Evolutionary conservation across 768 basidiomycete genomes (phyloP).

Genomic region (Xerocomellus dryophilus): DNA sequence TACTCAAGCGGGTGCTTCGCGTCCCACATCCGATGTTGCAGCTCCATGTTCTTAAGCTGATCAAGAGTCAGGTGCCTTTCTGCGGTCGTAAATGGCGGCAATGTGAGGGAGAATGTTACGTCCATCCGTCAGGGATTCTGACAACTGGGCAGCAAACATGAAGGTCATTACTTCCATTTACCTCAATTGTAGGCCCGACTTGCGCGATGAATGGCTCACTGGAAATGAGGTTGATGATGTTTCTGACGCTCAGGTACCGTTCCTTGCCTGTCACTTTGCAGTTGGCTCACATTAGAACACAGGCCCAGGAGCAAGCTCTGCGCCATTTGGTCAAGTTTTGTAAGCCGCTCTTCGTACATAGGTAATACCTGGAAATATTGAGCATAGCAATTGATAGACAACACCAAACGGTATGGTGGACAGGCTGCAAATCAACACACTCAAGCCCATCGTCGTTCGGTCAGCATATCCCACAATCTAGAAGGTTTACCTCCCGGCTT

Average conservation of each 20-base stretch:
- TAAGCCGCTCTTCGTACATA: constrained; percentile 39
- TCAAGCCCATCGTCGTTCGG: constrained; percentile 72
- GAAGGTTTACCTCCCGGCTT: constrained; percentile 75
- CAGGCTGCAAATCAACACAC: constrained; percentile 47
- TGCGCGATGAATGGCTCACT: constrained; percentile 96
- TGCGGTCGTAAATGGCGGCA: constrained; percentile 98
- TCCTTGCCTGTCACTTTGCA: constrained; percentile 3
- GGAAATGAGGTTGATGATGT: constrained; percentile 90
- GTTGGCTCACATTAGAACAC: constrained; percentile 13
- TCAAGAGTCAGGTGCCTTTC: constrained; percentile 98
- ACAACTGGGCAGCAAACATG: constrained; percentile 79
- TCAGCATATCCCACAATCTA: constrained; percentile 78
- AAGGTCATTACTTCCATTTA: constrained; percentile 99
- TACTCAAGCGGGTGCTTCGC: constrained; percentile 90
- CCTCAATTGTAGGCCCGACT: constrained; percentile 92
- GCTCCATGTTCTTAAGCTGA: constrained; percentile 90
- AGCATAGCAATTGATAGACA: constrained; percentile 51
- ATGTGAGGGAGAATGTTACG: constrained; percentile 49
- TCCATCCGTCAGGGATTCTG: constrained; percentile 4
- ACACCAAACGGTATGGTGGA: constrained; percentile 83
- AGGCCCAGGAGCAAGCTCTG: constrained; percentile 95
- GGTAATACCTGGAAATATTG: constrained; percentile 1
- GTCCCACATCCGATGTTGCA: constrained; percentile 94
- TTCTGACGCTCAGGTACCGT: constrained; percentile 78
- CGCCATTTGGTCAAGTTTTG: constrained; percentile 94